Conservation (phyloP, 768 basidiomycete species). For the Lyophyllum semitale region DNA sequence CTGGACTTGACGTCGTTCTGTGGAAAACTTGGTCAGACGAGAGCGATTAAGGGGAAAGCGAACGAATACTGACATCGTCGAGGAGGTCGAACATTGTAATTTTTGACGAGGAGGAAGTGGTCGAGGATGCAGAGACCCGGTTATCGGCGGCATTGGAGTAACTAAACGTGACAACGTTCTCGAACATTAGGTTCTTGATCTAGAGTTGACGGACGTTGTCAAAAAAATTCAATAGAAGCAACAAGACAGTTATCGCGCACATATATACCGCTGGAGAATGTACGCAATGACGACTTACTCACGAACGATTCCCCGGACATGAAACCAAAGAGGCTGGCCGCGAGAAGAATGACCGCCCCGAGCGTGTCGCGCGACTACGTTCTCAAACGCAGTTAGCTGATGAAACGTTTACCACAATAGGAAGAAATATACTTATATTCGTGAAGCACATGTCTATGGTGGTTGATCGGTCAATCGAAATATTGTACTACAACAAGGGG, state of each 20-base stretch:
- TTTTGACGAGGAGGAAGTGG: background rate
- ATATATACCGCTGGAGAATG: background rate
- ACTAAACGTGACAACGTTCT: conserved; percentile 1
- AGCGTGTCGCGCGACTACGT: too few species aligned
- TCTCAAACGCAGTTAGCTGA: too few species aligned
- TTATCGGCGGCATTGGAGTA: conserved; percentile 1
- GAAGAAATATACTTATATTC: too few species aligned
- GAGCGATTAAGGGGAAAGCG: background rate
- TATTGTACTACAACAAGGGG: too few species aligned
- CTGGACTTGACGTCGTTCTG: background rate
- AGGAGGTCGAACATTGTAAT: background rate
- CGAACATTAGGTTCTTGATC: conserved; percentile 6
- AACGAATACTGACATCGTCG: background rate
- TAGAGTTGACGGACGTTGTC: background rate
- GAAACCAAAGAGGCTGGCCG: background rate
- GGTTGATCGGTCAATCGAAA: too few species aligned
- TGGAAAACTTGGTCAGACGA: background rate
- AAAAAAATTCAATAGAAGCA: too few species aligned
- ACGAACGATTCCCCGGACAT: background rate
- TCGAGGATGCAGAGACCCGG: conserved; percentile 1
- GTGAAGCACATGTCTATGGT: too few species aligned
- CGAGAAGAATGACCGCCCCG: background rate
- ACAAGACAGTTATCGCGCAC: background rate
- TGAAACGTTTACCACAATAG: too few species aligned
- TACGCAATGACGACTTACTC: background rate